Evolutionary conservation across 108 stramenopile species (phyloP), one percentile per base, ranked within the genome.

Genomic region (Thalassiosira profunda): DNA sequence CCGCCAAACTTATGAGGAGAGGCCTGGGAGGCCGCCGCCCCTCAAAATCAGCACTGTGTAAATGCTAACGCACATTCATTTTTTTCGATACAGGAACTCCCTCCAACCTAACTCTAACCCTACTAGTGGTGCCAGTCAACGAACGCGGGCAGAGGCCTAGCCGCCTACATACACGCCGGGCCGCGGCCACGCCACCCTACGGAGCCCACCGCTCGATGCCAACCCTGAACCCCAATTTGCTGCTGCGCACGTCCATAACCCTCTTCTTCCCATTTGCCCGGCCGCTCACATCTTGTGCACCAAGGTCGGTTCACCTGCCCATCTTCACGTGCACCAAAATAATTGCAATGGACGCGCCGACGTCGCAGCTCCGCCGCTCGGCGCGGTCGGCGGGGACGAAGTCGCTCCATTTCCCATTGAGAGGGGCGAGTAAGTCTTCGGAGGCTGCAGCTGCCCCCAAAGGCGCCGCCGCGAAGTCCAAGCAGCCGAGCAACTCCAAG

Each of bases 281-380:
- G 58, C 34, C 55, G n/a, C n/a, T n/a, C 29, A 2, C 40, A 34
- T 24, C 58, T 21, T 42, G 58, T 36, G 20, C 35, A 58, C 14
- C 58, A 20, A 58, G 15, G 3, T 6, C 21, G 36, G 40, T 21
- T 38, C 2, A 8, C 14, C 36, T 9, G 37, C 57, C 25, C 25
- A 7, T 17, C 33, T 5, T 3, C 15, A 24, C 25, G 52, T 31
- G 52, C 4, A 53, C 6, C 1, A 3, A 17, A 0, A 26, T 26
- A 11, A 15, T 41, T 18, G 36, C 36, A 15, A 10, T 41, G 36
- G 42, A 37, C 3, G 5, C 33, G 57, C 1, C 37, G 40, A 25
- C 57, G 6, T 38, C 36, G n/a, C 24, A 24, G 42, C 57, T 1
- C 42, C 57, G 57, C 12, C 57, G 33, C 24, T 58, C 57, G 36